phyloP scores from a whole-genome alignment of 192 early-diverging fungal genomes.

The Rhizoclosmatium sp. region DNA sequence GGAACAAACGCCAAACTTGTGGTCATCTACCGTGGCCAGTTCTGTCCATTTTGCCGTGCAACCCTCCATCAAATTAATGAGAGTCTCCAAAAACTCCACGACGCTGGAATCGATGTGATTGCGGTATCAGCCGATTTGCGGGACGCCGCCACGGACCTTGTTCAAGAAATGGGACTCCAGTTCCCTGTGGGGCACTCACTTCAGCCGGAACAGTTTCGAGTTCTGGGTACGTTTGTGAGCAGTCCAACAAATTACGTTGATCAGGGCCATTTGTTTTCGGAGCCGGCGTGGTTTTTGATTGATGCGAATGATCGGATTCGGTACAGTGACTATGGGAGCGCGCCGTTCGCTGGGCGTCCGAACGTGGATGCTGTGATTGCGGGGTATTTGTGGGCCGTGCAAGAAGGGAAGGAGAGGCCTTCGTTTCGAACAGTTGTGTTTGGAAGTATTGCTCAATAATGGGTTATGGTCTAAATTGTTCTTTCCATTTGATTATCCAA shows the following conservation, averaged over 20 bases:
- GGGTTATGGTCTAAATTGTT: neutral
- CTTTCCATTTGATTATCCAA: neutral
- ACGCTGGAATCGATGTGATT: neutral
- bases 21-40: slow-evolving; percentile 7
- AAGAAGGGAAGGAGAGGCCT: neutral
- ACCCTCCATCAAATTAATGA: neutral
- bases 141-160: neutral
- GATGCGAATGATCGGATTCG: neutral
- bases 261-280: slow-evolving; percentile 2
- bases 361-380: slow-evolving; percentile 3
- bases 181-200: slow-evolving; percentile 13
- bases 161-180: neutral
- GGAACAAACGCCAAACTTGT: slow-evolving; percentile 4
- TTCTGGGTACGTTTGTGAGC: slow-evolving; percentile 11
- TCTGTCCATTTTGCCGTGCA: slow-evolving; percentile 15
- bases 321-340: neutral
- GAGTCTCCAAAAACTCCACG: neutral
- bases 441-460: neutral
- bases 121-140: neutral
- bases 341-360: neutral
- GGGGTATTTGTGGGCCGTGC: neutral
- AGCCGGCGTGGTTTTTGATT: slow-evolving; percentile 15
- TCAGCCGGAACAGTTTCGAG: neutral
- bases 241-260: slow-evolving; percentile 7
- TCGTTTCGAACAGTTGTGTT: neutral